Percentiles rank a stretch among this genome's conserved stretches.
phyloP scores from a whole-genome alignment of 2,329 filamentous ascomycete genomes.

The Sporothrix brunneoviolacea region DNA sequence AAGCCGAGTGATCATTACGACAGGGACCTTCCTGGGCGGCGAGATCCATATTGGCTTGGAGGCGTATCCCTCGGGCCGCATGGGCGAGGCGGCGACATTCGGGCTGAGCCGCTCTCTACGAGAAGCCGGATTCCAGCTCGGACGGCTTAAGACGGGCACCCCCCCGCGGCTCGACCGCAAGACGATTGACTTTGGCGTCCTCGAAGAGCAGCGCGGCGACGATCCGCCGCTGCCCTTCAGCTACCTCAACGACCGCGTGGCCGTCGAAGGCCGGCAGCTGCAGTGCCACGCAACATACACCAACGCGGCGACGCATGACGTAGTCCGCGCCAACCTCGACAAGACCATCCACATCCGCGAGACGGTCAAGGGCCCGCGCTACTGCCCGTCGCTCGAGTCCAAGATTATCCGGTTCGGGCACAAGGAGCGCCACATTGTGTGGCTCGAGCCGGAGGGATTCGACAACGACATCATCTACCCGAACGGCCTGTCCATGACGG shows the following conservation, averaged over 20 bases:
- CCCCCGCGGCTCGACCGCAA: slow-evolving; percentile 77
- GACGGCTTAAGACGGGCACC: slow-evolving; percentile 90
- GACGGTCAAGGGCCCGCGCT: slow-evolving; percentile 86
- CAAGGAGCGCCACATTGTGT: slow-evolving; percentile 78
- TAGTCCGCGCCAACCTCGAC: slow-evolving; percentile 84
- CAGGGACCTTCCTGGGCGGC: slow-evolving; percentile 88
- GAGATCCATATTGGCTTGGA: slow-evolving; percentile 95
- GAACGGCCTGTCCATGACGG: slow-evolving; percentile 95
- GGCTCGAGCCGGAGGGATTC: slow-evolving; percentile 96
- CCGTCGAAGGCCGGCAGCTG: slow-evolving; percentile 70
- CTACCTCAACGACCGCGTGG: slow-evolving; percentile 72
- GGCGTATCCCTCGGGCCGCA: slow-evolving; percentile 76
- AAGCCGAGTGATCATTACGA: slow-evolving; percentile 83
- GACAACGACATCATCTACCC: slow-evolving; percentile 86
- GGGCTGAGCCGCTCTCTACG: slow-evolving; percentile 85
- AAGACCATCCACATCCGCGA: slow-evolving; percentile 96
- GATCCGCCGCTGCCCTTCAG: slow-evolving; percentile 85
- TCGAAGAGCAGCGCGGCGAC: slow-evolving; percentile 74
- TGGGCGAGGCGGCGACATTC: slow-evolving; percentile 90
- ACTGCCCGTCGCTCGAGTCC: slow-evolving; percentile 91
- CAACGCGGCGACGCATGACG: slow-evolving; percentile 71
- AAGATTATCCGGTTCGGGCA: slow-evolving; percentile 85
- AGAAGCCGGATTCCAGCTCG: slow-evolving; percentile 82
- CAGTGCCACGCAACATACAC: slow-evolving; percentile 85
- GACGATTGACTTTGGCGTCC: slow-evolving; percentile 68